A percentile compares a stretch with the other conserved stretches of the same genome.
phyloP scores from a whole-genome alignment of 2,329 filamentous ascomycete species.

The Aspergillus chevalieri region DNA sequence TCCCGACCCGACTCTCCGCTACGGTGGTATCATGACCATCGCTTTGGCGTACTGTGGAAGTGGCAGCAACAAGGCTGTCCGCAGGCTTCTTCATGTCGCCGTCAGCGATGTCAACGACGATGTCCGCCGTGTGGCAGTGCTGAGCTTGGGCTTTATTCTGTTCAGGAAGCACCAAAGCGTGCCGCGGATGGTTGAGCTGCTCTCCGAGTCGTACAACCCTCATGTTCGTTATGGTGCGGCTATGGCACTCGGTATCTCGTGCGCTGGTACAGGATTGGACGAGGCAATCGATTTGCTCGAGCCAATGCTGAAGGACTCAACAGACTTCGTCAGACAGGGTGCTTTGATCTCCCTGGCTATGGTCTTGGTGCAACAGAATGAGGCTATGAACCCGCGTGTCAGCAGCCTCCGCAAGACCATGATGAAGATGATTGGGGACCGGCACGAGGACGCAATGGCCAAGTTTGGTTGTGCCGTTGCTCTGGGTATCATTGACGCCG shows the following conservation, averaged over 20 bases:
- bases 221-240: conserved; percentile 96
- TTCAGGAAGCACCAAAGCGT: conserved; percentile 97
- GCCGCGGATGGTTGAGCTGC: conserved; percentile 95
- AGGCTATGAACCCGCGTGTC: conserved; percentile 97
- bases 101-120: conserved; percentile 98
- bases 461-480: conserved; percentile 95
- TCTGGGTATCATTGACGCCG: conserved; percentile 94
- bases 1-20: conserved; percentile 85
- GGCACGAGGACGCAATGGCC: conserved; percentile 98
- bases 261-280: conserved; percentile 88
- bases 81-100: conserved; percentile 88
- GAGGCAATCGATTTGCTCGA: conserved; percentile 95
- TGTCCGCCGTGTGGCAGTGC: conserved; percentile 89
- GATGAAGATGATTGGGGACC: conserved; percentile 86
- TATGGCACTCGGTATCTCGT: conserved; percentile 97
- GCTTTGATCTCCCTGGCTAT: conserved; percentile 90
- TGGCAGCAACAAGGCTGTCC: conserved; percentile 96
- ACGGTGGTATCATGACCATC: conserved; percentile 98
- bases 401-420: conserved; percentile 84
- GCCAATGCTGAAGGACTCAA: conserved; percentile 99
- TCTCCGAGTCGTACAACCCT: conserved; percentile 97
- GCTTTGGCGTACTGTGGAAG: conserved; percentile 95
- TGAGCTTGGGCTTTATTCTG: conserved; percentile 96
- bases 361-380: conserved; percentile 99
- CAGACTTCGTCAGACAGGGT: conserved; percentile 95